Percentiles rank a stretch among this genome's conserved stretches.
Evolutionary conservation across 2,329 filamentous ascomycete genomes (phyloP).

Genomic region (Chaetomium olivaceum): DNA sequence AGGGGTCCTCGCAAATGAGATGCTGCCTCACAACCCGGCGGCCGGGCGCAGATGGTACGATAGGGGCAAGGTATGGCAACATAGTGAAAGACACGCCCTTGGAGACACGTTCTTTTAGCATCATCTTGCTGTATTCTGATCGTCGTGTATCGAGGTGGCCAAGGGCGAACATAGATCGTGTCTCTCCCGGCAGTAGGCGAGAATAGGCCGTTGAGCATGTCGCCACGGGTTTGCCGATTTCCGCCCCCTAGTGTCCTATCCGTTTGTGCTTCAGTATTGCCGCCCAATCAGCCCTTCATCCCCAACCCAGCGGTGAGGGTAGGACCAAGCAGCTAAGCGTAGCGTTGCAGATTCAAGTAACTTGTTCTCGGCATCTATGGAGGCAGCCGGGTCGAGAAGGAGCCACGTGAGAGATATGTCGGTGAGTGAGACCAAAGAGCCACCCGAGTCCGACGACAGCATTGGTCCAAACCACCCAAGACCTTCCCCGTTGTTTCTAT

Average conservation of each 20-base stretch:
- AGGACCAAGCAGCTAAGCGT: constrained; percentile 7
- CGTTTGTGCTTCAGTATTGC: constrained; percentile 13
- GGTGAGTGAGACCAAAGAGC: constrained; percentile 15
- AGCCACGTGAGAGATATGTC: constrained; percentile 17
- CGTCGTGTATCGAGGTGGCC: background rate
- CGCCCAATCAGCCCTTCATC: constrained; percentile 26
- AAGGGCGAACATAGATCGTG: background rate
- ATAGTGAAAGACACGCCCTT: background rate
- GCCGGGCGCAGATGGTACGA: background rate
- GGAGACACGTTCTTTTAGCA: background rate
- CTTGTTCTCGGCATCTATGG: constrained; percentile 13
- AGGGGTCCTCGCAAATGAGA: constrained; percentile 25
- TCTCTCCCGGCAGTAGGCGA: background rate
- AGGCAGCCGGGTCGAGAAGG: constrained; percentile 15
- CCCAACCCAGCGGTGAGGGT: constrained; percentile 22
- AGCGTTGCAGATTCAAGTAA: background rate
- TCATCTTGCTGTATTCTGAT: background rate
- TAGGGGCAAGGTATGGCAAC: constrained; percentile 6
- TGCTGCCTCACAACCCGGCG: constrained; percentile 1
- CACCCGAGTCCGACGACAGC: background rate
- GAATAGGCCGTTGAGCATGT: constrained; percentile 9
- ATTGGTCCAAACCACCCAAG: constrained; percentile 22
- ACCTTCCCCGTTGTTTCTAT: constrained; percentile 12
- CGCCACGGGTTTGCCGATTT: constrained; percentile 16
- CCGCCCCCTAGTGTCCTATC: constrained; percentile 10